Percentiles rank a stretch among this genome's conserved stretches.
These are phyloP conservation scores for Cardiospermum halicacabum DNA, from an alignment of 345 rosid species.

Conservation along the genomic window DNA sequence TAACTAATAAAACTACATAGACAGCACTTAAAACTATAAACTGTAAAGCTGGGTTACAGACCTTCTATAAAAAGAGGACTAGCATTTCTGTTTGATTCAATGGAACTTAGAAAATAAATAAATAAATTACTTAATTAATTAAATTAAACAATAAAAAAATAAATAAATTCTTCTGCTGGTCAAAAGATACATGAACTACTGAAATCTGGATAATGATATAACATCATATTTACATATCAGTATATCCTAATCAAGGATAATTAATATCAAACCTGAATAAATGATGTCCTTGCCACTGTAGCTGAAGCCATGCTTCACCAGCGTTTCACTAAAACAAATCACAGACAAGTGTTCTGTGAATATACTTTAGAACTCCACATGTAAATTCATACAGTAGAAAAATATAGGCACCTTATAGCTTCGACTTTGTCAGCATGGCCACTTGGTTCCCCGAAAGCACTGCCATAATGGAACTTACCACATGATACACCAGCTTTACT, in stretches of 20 bases:
- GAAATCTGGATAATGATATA: too few species aligned
- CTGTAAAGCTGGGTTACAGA: background rate
- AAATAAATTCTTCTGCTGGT: too few species aligned
- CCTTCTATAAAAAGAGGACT: too few species aligned
- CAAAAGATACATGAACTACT: too few species aligned
- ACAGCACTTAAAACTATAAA: background rate
- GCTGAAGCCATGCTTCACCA: slow-evolving; percentile 69
- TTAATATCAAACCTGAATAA: slow-evolving; percentile 63
- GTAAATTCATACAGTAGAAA: background rate
- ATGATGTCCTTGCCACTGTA: slow-evolving; percentile 90
- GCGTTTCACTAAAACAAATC: slow-evolving; percentile 55
- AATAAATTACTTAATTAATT: too few species aligned
- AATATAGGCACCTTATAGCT: slow-evolving; percentile 51
- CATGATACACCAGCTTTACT: slow-evolving; percentile 90
- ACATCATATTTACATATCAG: too few species aligned
- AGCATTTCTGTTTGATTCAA: too few species aligned
- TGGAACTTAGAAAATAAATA: too few species aligned
- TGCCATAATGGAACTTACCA: slow-evolving; percentile 88
- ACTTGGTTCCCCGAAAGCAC: slow-evolving; percentile 94
- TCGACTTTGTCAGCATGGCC: slow-evolving; percentile 95
- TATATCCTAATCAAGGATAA: background rate
- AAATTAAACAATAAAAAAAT: too few species aligned
- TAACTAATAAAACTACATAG: background rate
- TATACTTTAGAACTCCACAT: background rate
- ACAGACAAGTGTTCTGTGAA: slow-evolving; percentile 11